Evolutionary conservation across 2,329 filamentous ascomycete genomes (phyloP).

Genomic region (Lasiodiplodia citricola): DNA sequence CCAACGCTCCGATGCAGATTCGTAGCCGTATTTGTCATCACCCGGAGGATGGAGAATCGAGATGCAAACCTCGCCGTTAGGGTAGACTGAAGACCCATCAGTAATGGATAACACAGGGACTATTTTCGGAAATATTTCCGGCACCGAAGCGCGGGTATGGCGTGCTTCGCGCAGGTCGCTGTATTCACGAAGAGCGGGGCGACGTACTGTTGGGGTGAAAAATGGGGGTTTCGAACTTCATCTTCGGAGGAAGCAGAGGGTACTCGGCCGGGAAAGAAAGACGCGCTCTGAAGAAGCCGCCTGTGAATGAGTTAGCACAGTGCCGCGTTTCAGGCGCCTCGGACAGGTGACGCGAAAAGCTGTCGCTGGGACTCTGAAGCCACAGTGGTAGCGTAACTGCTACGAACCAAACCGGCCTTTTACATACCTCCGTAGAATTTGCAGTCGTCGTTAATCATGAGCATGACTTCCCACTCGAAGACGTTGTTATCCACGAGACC

Average conservation of each 20-base stretch:
- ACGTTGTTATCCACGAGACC: constrained; percentile 85
- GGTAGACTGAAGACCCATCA: constrained; percentile 71
- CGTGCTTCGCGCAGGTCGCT: background rate
- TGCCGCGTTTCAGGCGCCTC: background rate
- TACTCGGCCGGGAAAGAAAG: constrained; percentile 96
- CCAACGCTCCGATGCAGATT: constrained; percentile 94
- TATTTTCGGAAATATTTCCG: too few species aligned
- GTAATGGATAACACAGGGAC: background rate
- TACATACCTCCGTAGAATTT: constrained; percentile 86
- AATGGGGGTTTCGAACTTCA: constrained; percentile 92
- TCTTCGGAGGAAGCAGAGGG: constrained; percentile 91
- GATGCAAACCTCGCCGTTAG: constrained; percentile 91
- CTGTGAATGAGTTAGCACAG: constrained; percentile 44
- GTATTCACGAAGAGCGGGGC: background rate
- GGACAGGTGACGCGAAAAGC: background rate
- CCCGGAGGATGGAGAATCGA: constrained; percentile 97
- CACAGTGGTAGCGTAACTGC: too few species aligned
- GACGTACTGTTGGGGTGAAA: constrained; percentile 92
- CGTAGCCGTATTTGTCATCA: constrained; percentile 98
- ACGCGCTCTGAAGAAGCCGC: constrained; percentile 92
- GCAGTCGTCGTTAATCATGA: constrained; percentile 96
- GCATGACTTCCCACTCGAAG: constrained; percentile 98
- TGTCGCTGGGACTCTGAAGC: background rate
- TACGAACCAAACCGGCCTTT: background rate
- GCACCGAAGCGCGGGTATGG: background rate